These are phyloP conservation scores for Mucor saturninus DNA, from an alignment of 371 early-diverging fungal species.

Conservation along the genomic window DNA sequence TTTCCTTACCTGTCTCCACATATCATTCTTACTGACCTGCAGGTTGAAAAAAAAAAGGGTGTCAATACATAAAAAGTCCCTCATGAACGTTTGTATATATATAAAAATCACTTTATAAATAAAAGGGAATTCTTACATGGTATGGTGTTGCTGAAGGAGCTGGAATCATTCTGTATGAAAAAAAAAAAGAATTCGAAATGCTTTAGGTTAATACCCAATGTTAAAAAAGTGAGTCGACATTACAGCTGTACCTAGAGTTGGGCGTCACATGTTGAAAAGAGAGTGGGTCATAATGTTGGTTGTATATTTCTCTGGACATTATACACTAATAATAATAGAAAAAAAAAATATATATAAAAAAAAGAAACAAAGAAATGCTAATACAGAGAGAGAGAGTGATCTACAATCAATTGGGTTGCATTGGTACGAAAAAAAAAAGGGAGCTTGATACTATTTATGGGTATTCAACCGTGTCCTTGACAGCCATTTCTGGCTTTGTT, in stretches of 20 bases:
- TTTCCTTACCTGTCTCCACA: slow-evolving; percentile 24
- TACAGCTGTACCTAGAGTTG: slow-evolving; percentile 20
- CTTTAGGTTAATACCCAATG: not conserved
- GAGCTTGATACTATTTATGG: not conserved
- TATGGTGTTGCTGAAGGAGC: slow-evolving; percentile 14
- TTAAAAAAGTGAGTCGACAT: not conserved
- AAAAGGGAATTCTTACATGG: slow-evolving; percentile 12
- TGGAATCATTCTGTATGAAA: slow-evolving; percentile 18
- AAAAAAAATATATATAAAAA: slow-evolving; percentile 1
- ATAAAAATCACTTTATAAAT: not conserved
- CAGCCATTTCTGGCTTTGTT: not conserved
- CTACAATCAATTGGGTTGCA: not conserved
- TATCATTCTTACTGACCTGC: slow-evolving; percentile 10
- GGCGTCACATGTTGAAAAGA: slow-evolving; percentile 21
- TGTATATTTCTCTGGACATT: slow-evolving; percentile 13
- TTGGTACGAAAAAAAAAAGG: slow-evolving; percentile 6
- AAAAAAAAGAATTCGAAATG: not conserved
- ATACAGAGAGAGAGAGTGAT: not conserved
- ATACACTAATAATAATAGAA: slow-evolving; percentile 3
- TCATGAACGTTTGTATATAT: no score
- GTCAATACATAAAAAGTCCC: no score
- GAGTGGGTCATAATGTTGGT: slow-evolving; percentile 3
- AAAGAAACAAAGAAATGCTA: not conserved
- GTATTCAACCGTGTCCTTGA: not conserved
- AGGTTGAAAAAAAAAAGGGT: not conserved